Evolutionary conservation across 106 monocot species (phyloP), one percentile per base, ranked within the genome.

Genomic region (Gastrodia elata): DNA sequence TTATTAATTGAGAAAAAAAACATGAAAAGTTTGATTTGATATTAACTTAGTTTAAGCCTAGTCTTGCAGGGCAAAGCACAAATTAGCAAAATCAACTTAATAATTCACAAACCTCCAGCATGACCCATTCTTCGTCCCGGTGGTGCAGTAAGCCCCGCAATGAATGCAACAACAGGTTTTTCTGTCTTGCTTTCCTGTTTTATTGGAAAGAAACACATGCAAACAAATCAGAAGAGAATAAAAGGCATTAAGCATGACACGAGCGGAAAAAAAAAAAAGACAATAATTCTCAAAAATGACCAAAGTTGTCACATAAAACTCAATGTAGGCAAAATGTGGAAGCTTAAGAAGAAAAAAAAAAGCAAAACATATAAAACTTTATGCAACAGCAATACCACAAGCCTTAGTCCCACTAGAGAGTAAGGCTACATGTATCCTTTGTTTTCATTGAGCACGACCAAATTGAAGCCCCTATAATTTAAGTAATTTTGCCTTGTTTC

Each of bases 121-220:
- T 96, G 95, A 71, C 92, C 95, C 95, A 92, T 96, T 27, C 95
- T 92, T 44, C 92, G 92, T 65, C 95, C 95, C 35, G 92, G 92
- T 30, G 92, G 95, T 25, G 95, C 95, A 39, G 95, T 96, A 34
- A 96, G 92, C 74, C 95, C 95, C 49, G 92, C 95, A 74, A 96
- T 96, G 64, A 96, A 96, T 75, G 92, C 89, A 74, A 96, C 95
- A 78, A 90, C 68, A 22, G 95, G 95, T 64, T 94, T 94, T 61
- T 94, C 65, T 24, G 93, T 97, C 74, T 78, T 77, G 74, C 90
- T 90, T 73, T 80, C 81, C 87, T 91, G 80, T 74, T 75, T 74
- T 34, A 74, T 76, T 46, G 7, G 38, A 49, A 73, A 64, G 13
- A 67, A 39, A 41, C 49, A 33, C 33, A 28, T 2, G 48, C 11